A percentile compares a stretch with the other conserved stretches of the same genome.
phyloP scores from a whole-genome alignment of 2,329 filamentous ascomycete genomes.

The Knufia petricola region DNA sequence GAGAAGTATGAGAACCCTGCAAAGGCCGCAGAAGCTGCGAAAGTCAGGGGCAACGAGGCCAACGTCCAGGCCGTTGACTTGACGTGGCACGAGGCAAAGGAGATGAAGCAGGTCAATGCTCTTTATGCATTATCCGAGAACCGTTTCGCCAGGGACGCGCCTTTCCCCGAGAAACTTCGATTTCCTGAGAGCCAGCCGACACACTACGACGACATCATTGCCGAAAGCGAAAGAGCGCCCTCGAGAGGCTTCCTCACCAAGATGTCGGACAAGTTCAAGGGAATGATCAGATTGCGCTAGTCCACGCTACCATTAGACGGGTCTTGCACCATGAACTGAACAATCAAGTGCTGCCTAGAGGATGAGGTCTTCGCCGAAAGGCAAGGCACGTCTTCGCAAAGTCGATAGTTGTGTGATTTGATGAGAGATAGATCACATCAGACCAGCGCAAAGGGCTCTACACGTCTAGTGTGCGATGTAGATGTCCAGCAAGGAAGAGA shows the following conservation, averaged over 20 bases:
- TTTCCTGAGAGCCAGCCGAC: conserved; percentile 42
- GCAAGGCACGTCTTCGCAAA: too few relatives aligned
- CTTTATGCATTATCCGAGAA: conserved; percentile 53
- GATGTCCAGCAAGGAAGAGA: too few relatives aligned
- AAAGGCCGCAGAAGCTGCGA: conserved; percentile 10
- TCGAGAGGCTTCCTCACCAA: conserved; percentile 34
- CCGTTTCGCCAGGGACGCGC: conserved; percentile 44
- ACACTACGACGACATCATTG: conserved; percentile 44
- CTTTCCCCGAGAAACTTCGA: conserved; percentile 38
- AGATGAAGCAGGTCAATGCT: conserved; percentile 45
- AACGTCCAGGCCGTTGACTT: conserved; percentile 17
- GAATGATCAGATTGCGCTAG: conserved; percentile 6
- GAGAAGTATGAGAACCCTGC: conserved; percentile 12
- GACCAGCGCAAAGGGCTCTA: too few relatives aligned
- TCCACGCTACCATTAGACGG: too few relatives aligned
- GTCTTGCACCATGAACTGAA: too few relatives aligned
- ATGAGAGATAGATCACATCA: too few relatives aligned
- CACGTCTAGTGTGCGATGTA: too few relatives aligned
- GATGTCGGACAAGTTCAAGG: conserved; percentile 6
- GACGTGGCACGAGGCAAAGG: conserved; percentile 28
- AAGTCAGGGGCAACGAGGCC: conserved; percentile 17
- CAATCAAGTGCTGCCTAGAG: too few relatives aligned
- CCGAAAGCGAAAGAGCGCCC: conserved; percentile 46
- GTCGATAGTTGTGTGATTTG: too few relatives aligned
- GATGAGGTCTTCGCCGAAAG: too few relatives aligned